These are phyloP conservation scores for Phaffomyces thermotolerans DNA, from an alignment of 805 yeast genomes.

Conservation along the genomic window DNA sequence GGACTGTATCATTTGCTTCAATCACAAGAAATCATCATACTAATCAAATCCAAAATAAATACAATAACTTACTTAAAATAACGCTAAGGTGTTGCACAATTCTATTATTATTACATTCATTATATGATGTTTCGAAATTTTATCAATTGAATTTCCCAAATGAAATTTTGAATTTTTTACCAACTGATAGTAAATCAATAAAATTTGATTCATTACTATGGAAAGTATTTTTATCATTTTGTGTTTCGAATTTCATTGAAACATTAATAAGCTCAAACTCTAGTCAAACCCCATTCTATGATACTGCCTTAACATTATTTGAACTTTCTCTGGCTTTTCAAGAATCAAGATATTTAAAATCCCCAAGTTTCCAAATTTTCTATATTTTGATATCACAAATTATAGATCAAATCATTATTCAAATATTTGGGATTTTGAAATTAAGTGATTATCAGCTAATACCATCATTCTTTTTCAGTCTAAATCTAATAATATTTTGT, in stretches of 20 bases:
- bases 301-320: slow-evolving; percentile 63
- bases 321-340: slow-evolving; percentile 74
- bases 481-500: slow-evolving; percentile 43
- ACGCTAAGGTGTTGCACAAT: too few relatives aligned
- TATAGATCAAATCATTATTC: slow-evolving; percentile 52
- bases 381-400: slow-evolving; percentile 49
- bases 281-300: slow-evolving; percentile 51
- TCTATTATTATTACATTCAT: too few relatives aligned
- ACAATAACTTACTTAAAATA: too few relatives aligned
- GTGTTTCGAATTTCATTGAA: slow-evolving; percentile 58
- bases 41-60: too few relatives aligned
- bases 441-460: slow-evolving; percentile 49
- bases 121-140: too few relatives aligned
- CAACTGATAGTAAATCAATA: neutral
- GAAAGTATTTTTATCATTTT: slow-evolving; percentile 54
- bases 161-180: too few relatives aligned
- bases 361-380: slow-evolving; percentile 48
- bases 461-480: slow-evolving; percentile 55
- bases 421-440: slow-evolving; percentile 51
- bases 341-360: slow-evolving; percentile 47
- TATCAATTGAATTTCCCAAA: too few relatives aligned
- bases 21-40: too few relatives aligned
- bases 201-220: slow-evolving; percentile 34
- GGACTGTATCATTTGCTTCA: neutral
- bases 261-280: slow-evolving; percentile 53